Base-by-base conservation (phyloP, 2,329 filamentous ascomycete species). In the Knufia petricola region DNA sequence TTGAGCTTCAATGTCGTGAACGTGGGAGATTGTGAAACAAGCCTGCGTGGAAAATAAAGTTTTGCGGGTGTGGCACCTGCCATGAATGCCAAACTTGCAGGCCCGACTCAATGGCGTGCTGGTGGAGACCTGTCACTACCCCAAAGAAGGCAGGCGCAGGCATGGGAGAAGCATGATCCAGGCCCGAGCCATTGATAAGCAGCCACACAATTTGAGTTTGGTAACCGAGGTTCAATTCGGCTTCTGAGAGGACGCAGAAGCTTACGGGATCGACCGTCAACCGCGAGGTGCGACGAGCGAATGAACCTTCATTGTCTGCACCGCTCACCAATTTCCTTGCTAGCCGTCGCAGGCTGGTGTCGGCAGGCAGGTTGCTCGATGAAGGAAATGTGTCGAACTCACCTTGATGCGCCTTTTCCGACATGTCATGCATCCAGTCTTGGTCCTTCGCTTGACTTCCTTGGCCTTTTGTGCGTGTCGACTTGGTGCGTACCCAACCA, bases 401-500 rank as follows among this genome's bases (percentile, higher is more conserved):
- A 85, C 82, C 80, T 86, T 86, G 66, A 86, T 86, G 69, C 82
- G 73, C 59, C 82, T 72, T 64, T 79, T 79, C 60, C 77, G 69
- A 66, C 77, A 80, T 19, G 77, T 80, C 59, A 80, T 63, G 66
- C 82, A 86, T n/a, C 81, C 81, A 1, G 81, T 85, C 68, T 85
- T 85, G 50, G 83, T 86, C 62, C 83, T 74, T 57, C 82, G 74
- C 69, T 86, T 86, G 64, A 86, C 84, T 67, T 87, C 82, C 68
- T 84, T 81, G 26, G 55, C 52, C 66, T 73, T 73, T 9, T 20
- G 36, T 10, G 38, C 26, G 63, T 84, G 79, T 59, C 81, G 72
- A 8, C 50, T 49, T 6, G 53, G 53, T 24, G 54, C 52, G 19
- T 31, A 32, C 23, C 56, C 52, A 46, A 59, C 56, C 42, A 49